These are phyloP conservation scores for Geosmithia flava DNA, from an alignment of 2,329 filamentous ascomycete genomes.

Conservation along the genomic window DNA sequence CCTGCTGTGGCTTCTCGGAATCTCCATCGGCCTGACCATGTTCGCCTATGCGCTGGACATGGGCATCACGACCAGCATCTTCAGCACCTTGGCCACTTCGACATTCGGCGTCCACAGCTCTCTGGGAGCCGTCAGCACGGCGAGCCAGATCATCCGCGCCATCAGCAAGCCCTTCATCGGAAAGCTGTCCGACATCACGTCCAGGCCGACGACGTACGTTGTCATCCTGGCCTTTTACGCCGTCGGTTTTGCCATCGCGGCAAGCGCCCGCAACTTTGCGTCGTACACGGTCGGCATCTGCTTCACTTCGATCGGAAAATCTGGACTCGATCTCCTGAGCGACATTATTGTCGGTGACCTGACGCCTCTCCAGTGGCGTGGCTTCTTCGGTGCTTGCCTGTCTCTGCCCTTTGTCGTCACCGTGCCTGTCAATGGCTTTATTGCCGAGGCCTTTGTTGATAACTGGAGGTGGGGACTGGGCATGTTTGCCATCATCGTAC, in stretches of 20 bases:
- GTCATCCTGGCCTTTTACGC: conserved; percentile 24
- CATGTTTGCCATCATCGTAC: conserved; percentile 48
- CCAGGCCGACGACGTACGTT: conserved; percentile 23
- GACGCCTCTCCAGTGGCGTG: conserved; percentile 22
- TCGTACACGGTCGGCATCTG: conserved; percentile 21
- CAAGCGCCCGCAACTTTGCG: conserved; percentile 16
- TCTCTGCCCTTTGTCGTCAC: conserved; percentile 21
- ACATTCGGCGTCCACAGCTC: conserved; percentile 18
- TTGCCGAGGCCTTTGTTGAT: conserved; percentile 22
- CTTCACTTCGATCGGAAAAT: conserved; percentile 23
- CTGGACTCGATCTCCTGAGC: conserved; percentile 20
- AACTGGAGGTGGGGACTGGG: conserved; percentile 53
- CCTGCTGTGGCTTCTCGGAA: conserved; percentile 19
- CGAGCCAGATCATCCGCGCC: conserved; percentile 21
- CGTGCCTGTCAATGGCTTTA: conserved; percentile 26
- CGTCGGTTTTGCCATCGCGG: conserved; percentile 19
- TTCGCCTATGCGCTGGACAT: conserved; percentile 24
- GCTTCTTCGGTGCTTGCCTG: conserved; percentile 17
- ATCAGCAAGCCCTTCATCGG: conserved; percentile 25
- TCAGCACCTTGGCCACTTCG: conserved; percentile 19
- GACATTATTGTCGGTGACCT: conserved; percentile 23
- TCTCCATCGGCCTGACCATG: conserved; percentile 23
- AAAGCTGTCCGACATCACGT: conserved; percentile 23
- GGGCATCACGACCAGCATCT: conserved; percentile 21
- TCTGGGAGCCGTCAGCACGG: conserved; percentile 17